Conservation (phyloP, 176 grass and related monocot genomes). For the Puccinellia tenuiflora region DNA sequence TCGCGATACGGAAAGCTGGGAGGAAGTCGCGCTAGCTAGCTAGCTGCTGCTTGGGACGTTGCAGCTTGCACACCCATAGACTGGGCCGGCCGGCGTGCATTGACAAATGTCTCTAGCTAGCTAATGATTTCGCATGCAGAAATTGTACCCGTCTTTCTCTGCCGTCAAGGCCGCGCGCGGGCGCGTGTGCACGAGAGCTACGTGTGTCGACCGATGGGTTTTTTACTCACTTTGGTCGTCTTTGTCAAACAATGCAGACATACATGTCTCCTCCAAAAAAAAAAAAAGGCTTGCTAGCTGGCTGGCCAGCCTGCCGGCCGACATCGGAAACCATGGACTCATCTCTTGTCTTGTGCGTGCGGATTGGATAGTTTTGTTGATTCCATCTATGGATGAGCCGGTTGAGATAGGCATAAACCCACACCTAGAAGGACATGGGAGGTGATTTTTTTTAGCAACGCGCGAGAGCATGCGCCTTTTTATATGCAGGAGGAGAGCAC, state of each 20-base stretch:
- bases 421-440: too few species aligned
- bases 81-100: not conserved
- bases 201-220: not conserved
- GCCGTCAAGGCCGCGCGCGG: not conserved
- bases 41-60: not conserved
- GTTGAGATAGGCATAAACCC: too few species aligned
- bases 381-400: too few species aligned
- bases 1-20: not conserved
- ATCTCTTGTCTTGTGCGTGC: not conserved
- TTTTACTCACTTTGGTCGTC: not conserved
- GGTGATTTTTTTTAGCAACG: too few species aligned
- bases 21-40: not conserved
- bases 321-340: not conserved
- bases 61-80: not conserved
- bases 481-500: too few species aligned
- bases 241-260: constrained; percentile 2
- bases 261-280: not conserved
- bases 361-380: not conserved
- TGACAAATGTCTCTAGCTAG: not conserved
- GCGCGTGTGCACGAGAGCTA: not conserved
- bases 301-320: not conserved
- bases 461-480: too few species aligned
- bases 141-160: not conserved
- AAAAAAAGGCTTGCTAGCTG: not conserved
- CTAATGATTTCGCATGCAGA: not conserved